Evolutionary conservation across 345 rosid species (phyloP).

Genomic region (Arabidopsis suecica): DNA sequence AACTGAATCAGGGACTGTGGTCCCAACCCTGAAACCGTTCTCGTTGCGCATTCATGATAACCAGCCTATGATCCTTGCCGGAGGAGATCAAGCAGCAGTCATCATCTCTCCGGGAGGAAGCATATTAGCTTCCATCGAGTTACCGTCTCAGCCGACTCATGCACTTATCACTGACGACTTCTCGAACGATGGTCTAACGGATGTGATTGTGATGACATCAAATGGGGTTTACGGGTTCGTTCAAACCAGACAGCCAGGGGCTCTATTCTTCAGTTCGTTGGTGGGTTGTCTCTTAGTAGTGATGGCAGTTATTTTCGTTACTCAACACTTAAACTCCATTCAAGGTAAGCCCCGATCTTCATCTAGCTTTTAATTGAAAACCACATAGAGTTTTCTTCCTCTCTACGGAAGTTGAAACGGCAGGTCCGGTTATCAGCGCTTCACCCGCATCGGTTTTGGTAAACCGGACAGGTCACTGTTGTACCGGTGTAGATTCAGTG

Average conservation of each 20-base stretch:
- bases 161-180: slow-evolving; percentile 82
- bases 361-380: slow-evolving; percentile 52
- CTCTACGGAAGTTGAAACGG: neutral
- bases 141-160: slow-evolving; percentile 90
- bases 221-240: slow-evolving; percentile 90
- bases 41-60: slow-evolving; percentile 72
- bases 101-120: slow-evolving; percentile 93
- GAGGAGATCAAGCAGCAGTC: slow-evolving; percentile 89
- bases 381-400: neutral
- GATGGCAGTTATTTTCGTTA: slow-evolving; percentile 88
- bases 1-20: slow-evolving; percentile 72
- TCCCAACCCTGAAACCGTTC: slow-evolving; percentile 86
- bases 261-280: slow-evolving; percentile 95
- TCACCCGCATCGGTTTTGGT: slow-evolving; percentile 19
- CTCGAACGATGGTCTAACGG: slow-evolving; percentile 89
- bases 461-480: slow-evolving; percentile 12
- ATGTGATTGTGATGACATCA: slow-evolving; percentile 86
- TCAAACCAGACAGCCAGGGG: slow-evolving; percentile 97
- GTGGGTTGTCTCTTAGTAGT: slow-evolving; percentile 93
- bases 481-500: slow-evolving; percentile 27
- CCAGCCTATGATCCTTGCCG: slow-evolving; percentile 91
- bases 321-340: slow-evolving; percentile 84
- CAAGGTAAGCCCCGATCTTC: slow-evolving; percentile 82
- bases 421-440: neutral
- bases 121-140: slow-evolving; percentile 67